Evolutionary conservation across 2,329 filamentous ascomycete species (phyloP).

Genomic region (Periconia macrospinosa): DNA sequence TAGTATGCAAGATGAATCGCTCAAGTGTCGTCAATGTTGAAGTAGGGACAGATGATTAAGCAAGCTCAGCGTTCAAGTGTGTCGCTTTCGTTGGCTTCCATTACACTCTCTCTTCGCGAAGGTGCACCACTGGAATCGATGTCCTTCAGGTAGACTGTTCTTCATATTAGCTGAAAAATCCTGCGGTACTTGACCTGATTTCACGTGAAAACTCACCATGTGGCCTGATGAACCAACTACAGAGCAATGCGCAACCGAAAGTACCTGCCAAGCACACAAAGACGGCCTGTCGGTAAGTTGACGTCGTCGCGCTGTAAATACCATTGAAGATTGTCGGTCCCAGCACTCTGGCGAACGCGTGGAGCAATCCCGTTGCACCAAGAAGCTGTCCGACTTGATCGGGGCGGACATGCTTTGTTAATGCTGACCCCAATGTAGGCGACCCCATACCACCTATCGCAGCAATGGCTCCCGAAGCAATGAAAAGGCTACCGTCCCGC

Average conservation of each 20-base stretch:
- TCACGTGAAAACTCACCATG: slow-evolving; percentile 63
- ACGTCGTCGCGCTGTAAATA: slow-evolving; percentile 81
- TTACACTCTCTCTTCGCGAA: slow-evolving; percentile 1
- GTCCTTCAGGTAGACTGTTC: slow-evolving; percentile 9
- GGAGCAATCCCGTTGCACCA: slow-evolving; percentile 82
- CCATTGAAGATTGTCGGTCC: slow-evolving; percentile 83
- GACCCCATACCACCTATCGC: slow-evolving; percentile 81
- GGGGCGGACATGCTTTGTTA: slow-evolving; percentile 88
- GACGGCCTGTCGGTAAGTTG: slow-evolving; percentile 75
- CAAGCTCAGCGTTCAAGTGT: neutral
- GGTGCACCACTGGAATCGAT: slow-evolving; percentile 6
- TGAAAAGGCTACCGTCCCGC: slow-evolving; percentile 65
- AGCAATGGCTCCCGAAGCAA: slow-evolving; percentile 71
- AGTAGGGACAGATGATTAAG: neutral
- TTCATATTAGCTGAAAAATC: neutral
- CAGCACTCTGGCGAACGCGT: slow-evolving; percentile 77
- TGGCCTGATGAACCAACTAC: slow-evolving; percentile 72
- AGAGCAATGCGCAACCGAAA: slow-evolving; percentile 67
- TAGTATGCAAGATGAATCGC: neutral
- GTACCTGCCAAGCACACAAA: slow-evolving; percentile 73
- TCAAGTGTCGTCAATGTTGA: neutral
- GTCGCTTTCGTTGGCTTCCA: neutral
- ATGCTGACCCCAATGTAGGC: slow-evolving; percentile 78
- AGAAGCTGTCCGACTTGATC: slow-evolving; percentile 84
- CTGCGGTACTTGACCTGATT: neutral